Evolutionary conservation across 805 yeast species (phyloP), one percentile per base, ranked within the genome.

Genomic region (Zygoascus bituminiphila): DNA sequence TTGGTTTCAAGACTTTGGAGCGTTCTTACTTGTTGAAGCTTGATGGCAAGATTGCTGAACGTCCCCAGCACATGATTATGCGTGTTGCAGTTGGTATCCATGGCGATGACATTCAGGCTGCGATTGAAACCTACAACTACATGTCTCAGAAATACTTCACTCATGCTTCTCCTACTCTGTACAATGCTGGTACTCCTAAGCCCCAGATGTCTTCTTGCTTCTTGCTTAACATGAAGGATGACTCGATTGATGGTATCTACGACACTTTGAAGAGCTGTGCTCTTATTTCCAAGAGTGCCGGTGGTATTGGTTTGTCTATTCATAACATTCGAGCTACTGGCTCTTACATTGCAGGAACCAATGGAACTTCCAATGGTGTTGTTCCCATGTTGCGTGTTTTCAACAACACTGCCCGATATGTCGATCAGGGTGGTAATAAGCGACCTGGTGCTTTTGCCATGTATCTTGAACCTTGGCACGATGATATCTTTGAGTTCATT

Each of bases 391-490:
- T 89, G 20, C 77, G 95, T 55, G 96, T 89, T 2, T 89, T 83
- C 70, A 89, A 91, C 69, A 83, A 87, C 65, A 88, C 96, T 23
- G 96, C 97, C 12, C 74, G 96, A 56, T 89, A 88, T 61, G 97
- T 89, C 25, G 97, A 89, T 58, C 98, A 91, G 69, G 98, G 98
- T 50, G 97, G 97, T 39, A 89, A 88, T 68, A 88, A 88, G 65
- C 73, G 98, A 57, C 98, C 98, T 0, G 97, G 97, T 49, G 97
- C 98, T 1, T 83, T 91, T 65, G 95, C 96, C 24, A 67, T 88
- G 23, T 91, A 88, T 62, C 63, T 89, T 29, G 98, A 89, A 67
- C 97, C 98, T 46, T 89, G 98, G 98, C 98, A 89, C 61, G 77
- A 86, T 2, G 98, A 89, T 60, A 73, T 89, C 31, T 79, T 86